A percentile compares a stretch with the other conserved stretches of the same genome.
phyloP scores from a whole-genome alignment of 2,329 filamentous ascomycete species.

The Aspergillus fructus region DNA sequence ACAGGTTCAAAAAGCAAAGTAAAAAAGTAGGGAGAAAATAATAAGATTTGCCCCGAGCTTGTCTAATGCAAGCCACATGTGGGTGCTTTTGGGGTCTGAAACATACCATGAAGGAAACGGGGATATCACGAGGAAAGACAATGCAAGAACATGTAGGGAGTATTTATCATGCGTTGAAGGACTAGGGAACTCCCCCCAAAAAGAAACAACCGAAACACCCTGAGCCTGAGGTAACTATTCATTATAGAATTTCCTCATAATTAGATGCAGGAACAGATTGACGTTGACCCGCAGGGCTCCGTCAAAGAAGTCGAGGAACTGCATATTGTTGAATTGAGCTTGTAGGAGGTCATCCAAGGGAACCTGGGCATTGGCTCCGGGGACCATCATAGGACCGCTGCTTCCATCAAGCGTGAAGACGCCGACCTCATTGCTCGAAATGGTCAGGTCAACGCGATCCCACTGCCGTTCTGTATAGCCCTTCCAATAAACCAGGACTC shows the following conservation, averaged over 20 bases:
- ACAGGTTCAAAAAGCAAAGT: not conserved
- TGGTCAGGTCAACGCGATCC: constrained; percentile 90
- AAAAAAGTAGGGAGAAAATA: not conserved
- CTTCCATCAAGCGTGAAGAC: constrained; percentile 91
- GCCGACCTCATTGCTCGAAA: constrained; percentile 90
- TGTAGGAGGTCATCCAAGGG: constrained; percentile 91
- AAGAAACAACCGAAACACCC: constrained; percentile 13
- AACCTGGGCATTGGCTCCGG: constrained; percentile 83
- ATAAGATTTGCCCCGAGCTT: not conserved
- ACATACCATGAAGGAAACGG: constrained; percentile 15
- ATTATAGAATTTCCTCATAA: constrained; percentile 98
- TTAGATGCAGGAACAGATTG: constrained; percentile 90
- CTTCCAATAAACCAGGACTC: constrained; percentile 88
- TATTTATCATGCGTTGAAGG: constrained; percentile 12
- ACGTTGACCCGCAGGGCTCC: constrained; percentile 87
- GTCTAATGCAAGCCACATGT: not conserved
- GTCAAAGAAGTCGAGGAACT: constrained; percentile 95
- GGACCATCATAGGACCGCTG: constrained; percentile 91
- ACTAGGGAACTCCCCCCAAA: constrained; percentile 7
- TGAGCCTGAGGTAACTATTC: constrained; percentile 32
- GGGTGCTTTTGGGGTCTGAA: constrained; percentile 12
- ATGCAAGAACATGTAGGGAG: constrained; percentile 9
- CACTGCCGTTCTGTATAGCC: constrained; percentile 80
- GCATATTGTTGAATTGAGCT: constrained; percentile 94
- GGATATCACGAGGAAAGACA: constrained; percentile 12